These are phyloP conservation scores for Globisporangium spiculum DNA, from an alignment of 352 stramenopile genomes.

Conservation along the genomic window DNA sequence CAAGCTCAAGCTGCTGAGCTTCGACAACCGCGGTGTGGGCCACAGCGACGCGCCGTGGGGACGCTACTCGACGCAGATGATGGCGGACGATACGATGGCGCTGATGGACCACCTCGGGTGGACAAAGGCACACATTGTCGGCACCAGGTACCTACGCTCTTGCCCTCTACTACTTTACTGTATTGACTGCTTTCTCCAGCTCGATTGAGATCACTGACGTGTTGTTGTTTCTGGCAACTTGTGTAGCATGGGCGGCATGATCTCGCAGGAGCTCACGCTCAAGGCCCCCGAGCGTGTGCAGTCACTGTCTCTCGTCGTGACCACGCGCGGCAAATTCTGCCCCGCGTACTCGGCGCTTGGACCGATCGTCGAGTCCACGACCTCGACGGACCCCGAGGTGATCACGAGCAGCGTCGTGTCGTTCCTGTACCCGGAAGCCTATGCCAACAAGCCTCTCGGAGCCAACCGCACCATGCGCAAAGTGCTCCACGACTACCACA, in stretches of 20 bases:
- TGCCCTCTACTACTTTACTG: no score
- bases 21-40: slow-evolving; percentile 67
- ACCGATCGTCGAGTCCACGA: slow-evolving; percentile 1
- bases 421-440: slow-evolving; percentile 5
- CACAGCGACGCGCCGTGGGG: slow-evolving; percentile 27
- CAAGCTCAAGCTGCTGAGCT: slow-evolving; percentile 42
- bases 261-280: slow-evolving; percentile 37
- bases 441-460: background rate
- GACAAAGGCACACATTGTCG: slow-evolving; percentile 6
- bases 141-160: slow-evolving; percentile 3
- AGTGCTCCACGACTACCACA: slow-evolving; percentile 5
- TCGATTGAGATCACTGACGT: no score
- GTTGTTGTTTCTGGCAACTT: no score
- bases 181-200: no score
- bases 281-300: slow-evolving; percentile 32
- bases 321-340: slow-evolving; percentile 20
- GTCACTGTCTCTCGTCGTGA: slow-evolving; percentile 48
- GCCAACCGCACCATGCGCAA: background rate
- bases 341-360: slow-evolving; percentile 1
- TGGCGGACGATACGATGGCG: slow-evolving; percentile 29
- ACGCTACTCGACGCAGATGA: slow-evolving; percentile 31
- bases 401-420: slow-evolving; percentile 3
- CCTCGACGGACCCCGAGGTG: background rate
- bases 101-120: slow-evolving; percentile 26
- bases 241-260: slow-evolving; percentile 47